phyloP scores from a whole-genome alignment of 257 asterid genomes.

The Solanum ahanhuiri region DNA sequence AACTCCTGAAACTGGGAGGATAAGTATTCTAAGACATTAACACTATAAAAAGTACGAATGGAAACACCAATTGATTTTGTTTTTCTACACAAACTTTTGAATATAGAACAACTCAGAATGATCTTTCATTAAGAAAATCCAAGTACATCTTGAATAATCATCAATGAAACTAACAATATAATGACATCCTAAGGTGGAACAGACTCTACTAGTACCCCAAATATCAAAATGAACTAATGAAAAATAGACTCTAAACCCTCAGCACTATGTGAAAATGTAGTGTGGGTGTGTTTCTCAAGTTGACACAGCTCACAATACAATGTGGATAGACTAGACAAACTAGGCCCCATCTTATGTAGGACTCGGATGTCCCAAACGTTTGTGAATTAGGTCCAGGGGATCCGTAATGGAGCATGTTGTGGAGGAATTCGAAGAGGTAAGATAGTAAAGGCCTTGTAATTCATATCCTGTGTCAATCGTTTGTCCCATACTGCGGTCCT shows the following conservation, averaged over 20 bases:
- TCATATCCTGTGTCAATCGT: neutral
- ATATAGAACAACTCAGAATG: neutral
- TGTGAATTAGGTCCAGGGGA: neutral
- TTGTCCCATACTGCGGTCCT: neutral
- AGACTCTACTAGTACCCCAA: neutral
- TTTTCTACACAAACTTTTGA: neutral
- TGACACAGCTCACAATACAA: neutral
- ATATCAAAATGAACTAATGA: neutral
- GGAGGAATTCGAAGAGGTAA: neutral
- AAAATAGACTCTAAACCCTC: neutral
- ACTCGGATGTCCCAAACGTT: neutral
- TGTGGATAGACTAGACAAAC: neutral
- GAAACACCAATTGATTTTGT: neutral
- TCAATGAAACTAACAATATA: neutral
- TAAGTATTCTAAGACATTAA: neutral
- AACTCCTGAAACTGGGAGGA: neutral
- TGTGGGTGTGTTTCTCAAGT: neutral
- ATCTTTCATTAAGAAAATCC: neutral
- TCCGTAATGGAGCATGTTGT: neutral
- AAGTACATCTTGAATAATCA: neutral
- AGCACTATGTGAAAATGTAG: neutral
- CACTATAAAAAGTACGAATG: neutral
- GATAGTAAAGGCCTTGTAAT: neutral
- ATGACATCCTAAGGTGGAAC: neutral
- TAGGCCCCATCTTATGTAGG: neutral